A percentile compares a stretch with the other conserved stretches of the same genome.
These are phyloP conservation scores for Xylariaceae sp. DNA, from an alignment of 2,329 filamentous ascomycete genomes.

Conservation along the genomic window DNA sequence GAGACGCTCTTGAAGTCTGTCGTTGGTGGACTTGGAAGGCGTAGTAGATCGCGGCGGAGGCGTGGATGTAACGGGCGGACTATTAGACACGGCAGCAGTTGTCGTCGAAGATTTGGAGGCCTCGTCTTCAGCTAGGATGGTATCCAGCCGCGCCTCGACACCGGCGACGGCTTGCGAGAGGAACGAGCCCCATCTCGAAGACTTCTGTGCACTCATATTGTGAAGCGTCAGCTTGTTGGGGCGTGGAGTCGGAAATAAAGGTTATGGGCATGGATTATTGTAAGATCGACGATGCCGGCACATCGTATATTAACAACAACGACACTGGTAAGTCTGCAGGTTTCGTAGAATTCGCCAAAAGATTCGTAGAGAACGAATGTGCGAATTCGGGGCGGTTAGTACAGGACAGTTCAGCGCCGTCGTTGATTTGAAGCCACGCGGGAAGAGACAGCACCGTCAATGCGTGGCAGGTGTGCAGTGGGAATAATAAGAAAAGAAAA, in stretches of 20 bases:
- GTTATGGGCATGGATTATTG: conserved; percentile 3
- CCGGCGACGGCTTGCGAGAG: conserved; percentile 87
- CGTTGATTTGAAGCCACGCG: neutral
- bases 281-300: conserved; percentile 7
- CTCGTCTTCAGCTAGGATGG: conserved; percentile 77
- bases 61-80: conserved; percentile 20
- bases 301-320: conserved; percentile 7
- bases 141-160: conserved; percentile 88
- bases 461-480: neutral
- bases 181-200: conserved; percentile 70
- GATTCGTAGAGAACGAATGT: neutral
- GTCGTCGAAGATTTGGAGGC: conserved; percentile 34
- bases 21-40: conserved; percentile 63
- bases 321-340: neutral
- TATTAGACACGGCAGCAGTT: conserved; percentile 22
- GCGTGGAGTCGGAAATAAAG: conserved; percentile 1
- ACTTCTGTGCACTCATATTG: conserved; percentile 46
- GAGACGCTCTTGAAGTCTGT: conserved; percentile 81
- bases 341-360: neutral
- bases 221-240: conserved; percentile 6
- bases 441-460: conserved; percentile 1
- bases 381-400: neutral
- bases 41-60: conserved; percentile 28
- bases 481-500: neutral
- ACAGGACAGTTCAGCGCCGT: conserved; percentile 13